phyloP scores from a whole-genome alignment of 2,329 filamentous ascomycete species.

The Epichloe festucae region DNA sequence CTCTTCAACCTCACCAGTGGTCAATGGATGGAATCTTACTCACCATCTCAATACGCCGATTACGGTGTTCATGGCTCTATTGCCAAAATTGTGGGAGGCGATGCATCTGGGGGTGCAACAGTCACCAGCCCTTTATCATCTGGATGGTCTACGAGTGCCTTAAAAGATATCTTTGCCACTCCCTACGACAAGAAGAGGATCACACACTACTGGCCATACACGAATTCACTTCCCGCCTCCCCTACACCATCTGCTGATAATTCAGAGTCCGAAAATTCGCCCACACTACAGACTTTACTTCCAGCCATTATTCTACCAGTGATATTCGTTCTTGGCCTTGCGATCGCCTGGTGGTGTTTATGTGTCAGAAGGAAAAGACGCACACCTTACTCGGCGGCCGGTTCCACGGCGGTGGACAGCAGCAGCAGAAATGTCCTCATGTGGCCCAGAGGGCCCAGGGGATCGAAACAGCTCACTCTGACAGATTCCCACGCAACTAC shows the following conservation, averaged over 20 bases:
- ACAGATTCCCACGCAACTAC: neutral
- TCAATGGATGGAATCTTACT: constrained; percentile 58
- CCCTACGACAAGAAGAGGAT: constrained; percentile 45
- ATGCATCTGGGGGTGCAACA: constrained; percentile 58
- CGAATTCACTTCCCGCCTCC: constrained; percentile 8
- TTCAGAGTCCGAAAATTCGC: neutral
- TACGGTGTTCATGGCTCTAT: constrained; percentile 60
- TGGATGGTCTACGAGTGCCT: constrained; percentile 36
- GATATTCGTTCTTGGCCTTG: constrained; percentile 8
- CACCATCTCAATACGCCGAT: constrained; percentile 45
- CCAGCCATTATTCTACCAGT: constrained; percentile 9
- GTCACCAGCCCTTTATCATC: constrained; percentile 47
- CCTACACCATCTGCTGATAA: neutral
- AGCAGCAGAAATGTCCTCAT: constrained; percentile 33
- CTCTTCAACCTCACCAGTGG: constrained; percentile 63
- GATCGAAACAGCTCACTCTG: constrained; percentile 22
- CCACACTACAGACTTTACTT: constrained; percentile 3
- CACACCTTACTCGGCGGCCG: constrained; percentile 18
- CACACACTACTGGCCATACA: constrained; percentile 48
- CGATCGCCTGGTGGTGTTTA: constrained; percentile 35
- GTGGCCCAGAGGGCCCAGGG: constrained; percentile 37
- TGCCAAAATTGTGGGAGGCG: constrained; percentile 53
- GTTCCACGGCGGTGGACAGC: constrained; percentile 31
- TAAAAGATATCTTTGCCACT: constrained; percentile 40
- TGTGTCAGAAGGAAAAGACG: constrained; percentile 34